Percentiles rank a stretch among this genome's conserved stretches.
phyloP scores from a whole-genome alignment of 495 filamentous ascomycete species.

The Lasiosphaeris hirsuta region DNA sequence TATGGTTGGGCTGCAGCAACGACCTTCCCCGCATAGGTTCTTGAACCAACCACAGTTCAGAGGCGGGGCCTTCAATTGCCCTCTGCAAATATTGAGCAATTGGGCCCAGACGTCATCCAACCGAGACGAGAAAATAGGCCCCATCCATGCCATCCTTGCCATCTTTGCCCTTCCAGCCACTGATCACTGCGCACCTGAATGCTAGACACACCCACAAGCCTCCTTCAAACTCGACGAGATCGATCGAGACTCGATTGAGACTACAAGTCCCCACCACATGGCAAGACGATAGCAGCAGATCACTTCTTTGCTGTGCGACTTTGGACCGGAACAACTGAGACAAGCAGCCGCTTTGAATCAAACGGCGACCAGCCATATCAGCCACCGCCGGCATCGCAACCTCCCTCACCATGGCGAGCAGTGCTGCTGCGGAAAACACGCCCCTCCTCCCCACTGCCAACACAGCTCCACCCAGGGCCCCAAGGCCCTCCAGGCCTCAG shows the following conservation, averaged over 20 bases:
- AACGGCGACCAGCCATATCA: not conserved
- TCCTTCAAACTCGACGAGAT: no score
- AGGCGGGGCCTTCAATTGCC: no score
- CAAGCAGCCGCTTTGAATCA: not conserved
- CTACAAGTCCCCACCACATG: not conserved
- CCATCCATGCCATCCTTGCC: no score
- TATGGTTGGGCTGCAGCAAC: no score
- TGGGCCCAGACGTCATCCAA: no score
- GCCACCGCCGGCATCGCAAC: not conserved
- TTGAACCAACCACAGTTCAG: no score
- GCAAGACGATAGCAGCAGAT: slow-evolving; percentile 1
- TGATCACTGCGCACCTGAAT: no score
- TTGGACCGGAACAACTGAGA: not conserved
- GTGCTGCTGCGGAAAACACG: slow-evolving; percentile 24
- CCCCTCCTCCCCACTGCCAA: slow-evolving; percentile 34
- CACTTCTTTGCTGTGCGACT: not conserved
- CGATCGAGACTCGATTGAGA: not conserved
- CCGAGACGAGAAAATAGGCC: no score
- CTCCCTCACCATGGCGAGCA: slow-evolving; percentile 19
- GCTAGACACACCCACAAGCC: no score
- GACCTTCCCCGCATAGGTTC: no score
- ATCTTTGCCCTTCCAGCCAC: no score
- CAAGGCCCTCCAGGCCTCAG: slow-evolving; percentile 32
- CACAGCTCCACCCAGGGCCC: slow-evolving; percentile 29
- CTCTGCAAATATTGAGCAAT: no score